These are phyloP conservation scores for Adansonia gregorii DNA, from an alignment of 441 rosid species.

Conservation along the genomic window DNA sequence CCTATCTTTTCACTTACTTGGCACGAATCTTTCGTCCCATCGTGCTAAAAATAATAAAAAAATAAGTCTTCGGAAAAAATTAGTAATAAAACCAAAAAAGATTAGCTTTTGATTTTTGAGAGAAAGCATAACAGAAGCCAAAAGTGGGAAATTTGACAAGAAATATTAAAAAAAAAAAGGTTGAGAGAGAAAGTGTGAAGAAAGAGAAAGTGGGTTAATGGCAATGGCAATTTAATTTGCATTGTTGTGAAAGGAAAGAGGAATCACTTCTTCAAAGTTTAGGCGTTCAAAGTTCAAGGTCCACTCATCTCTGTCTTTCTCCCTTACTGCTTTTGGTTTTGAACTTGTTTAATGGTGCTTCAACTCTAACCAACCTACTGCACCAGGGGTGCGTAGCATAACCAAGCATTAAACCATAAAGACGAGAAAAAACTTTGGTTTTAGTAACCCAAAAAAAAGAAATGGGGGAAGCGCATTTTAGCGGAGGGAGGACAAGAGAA, in stretches of 20 bases:
- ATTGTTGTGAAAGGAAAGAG: constrained; percentile 39
- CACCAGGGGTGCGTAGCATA: constrained; percentile 35
- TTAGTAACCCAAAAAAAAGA: not conserved
- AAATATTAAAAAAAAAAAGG: too few species aligned
- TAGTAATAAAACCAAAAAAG: too few species aligned
- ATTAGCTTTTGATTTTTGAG: not conserved
- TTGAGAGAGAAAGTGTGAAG: not conserved
- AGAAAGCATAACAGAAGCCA: too few species aligned
- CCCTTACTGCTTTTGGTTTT: not conserved
- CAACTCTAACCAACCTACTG: constrained; percentile 15
- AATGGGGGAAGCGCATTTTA: constrained; percentile 32
- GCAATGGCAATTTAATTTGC: constrained; percentile 33
- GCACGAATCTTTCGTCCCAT: too few species aligned
- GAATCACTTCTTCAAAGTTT: constrained; percentile 45
- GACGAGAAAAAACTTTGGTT: not conserved
- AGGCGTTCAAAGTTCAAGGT: not conserved
- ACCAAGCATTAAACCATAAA: not conserved
- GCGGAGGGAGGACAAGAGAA: constrained; percentile 32
- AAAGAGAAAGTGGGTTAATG: constrained; percentile 9
- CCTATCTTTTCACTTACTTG: too few species aligned
- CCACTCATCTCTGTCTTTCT: not conserved
- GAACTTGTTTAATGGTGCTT: constrained; percentile 12
- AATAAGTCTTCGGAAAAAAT: too few species aligned
- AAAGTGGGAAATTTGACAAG: too few species aligned
- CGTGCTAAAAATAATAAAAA: too few species aligned